Conservation (phyloP, 1,284 basidiomycete genomes). For the Xanthoconium separans region DNA sequence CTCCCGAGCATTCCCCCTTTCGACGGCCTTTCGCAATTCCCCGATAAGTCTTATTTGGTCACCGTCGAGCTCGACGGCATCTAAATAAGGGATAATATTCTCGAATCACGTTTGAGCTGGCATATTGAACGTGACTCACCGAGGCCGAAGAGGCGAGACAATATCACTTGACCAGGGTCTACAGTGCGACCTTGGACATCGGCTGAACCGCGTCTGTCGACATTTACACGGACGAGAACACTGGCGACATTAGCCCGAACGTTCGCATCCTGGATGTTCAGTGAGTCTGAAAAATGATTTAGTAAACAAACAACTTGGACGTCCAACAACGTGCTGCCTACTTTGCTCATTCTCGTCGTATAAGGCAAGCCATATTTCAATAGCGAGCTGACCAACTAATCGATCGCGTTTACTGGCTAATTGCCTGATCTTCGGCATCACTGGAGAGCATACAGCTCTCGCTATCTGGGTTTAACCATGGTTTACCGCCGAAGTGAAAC, state of each 20-base stretch:
- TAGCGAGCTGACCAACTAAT: conserved; percentile 23
- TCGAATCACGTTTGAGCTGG: no score
- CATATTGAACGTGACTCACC: conserved; percentile 6
- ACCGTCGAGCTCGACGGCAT: not conserved
- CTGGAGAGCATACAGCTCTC: not conserved
- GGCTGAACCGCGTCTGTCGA: not conserved
- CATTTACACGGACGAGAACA: conserved; percentile 8
- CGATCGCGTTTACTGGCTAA: conserved; percentile 10
- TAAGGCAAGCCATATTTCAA: conserved; percentile 18
- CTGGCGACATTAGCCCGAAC: conserved; percentile 18
- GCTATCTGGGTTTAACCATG: not conserved
- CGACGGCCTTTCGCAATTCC: not conserved
- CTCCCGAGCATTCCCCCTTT: conserved; percentile 5
- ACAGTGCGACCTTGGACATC: not conserved
- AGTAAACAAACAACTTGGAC: not conserved
- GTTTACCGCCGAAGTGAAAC: no score
- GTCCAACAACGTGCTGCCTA: not conserved
- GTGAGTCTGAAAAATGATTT: conserved; percentile 2
- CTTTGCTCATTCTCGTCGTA: conserved; percentile 10
- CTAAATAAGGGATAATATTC: conserved; percentile 6
- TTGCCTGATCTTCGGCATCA: conserved; percentile 14
- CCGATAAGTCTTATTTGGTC: no score
- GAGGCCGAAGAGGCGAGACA: conserved; percentile 20
- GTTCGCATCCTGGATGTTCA: not conserved
- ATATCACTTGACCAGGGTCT: conserved; percentile 2